These are phyloP conservation scores for Arthonia radiata DNA, from an alignment of 495 filamentous ascomycete genomes.

Conservation along the genomic window DNA sequence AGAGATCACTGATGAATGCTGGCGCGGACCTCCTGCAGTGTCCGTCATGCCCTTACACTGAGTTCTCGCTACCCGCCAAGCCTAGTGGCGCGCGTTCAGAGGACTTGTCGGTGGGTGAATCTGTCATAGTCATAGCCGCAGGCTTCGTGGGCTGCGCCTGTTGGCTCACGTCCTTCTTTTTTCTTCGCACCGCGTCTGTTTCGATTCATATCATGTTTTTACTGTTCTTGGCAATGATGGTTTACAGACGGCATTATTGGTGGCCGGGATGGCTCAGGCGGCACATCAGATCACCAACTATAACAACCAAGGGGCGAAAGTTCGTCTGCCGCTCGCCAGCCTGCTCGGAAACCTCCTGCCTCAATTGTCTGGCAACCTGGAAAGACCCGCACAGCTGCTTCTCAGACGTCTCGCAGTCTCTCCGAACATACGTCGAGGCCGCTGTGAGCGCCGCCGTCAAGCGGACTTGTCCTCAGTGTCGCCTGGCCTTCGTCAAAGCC, in stretches of 20 bases:
- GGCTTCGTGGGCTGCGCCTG: no score
- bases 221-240: no score
- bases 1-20: constrained; percentile 44
- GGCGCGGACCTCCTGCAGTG: constrained; percentile 57
- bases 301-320: constrained; percentile 35
- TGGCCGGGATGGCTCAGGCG: no score
- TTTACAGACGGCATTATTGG: no score
- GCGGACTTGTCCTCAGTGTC: constrained; percentile 77
- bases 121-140: no score
- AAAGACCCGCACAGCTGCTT: constrained; percentile 42
- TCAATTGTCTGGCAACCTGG: constrained; percentile 44
- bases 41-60: constrained; percentile 77
- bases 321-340: constrained; percentile 45
- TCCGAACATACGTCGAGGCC: constrained; percentile 69
- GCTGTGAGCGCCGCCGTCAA: constrained; percentile 87
- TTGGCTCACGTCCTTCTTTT: no score
- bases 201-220: no score
- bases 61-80: no score
- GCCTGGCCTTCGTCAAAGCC: constrained; percentile 72
- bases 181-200: no score
- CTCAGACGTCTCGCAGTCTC: constrained; percentile 35
- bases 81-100: no score
- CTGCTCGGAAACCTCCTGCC: constrained; percentile 49
- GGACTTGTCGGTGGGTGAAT: no score
- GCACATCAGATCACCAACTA: no score